Conservation (phyloP, 75 land plant species). For the Sequoiadendron giganteum region DNA sequence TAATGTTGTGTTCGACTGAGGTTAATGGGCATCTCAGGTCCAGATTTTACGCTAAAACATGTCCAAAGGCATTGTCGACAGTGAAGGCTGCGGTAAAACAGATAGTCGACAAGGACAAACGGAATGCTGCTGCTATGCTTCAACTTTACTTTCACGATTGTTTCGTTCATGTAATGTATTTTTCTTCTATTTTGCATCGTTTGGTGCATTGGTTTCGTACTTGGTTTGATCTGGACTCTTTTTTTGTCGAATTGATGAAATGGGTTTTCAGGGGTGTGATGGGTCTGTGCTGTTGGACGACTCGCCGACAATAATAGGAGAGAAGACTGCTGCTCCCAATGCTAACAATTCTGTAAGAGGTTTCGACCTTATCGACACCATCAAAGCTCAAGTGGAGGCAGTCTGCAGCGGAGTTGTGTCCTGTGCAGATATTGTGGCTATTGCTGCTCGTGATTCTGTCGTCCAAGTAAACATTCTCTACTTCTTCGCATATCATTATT, state of each 20-base stretch:
- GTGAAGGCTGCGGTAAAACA: not conserved
- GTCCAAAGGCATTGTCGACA: not conserved
- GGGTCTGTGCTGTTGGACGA: slow-evolving; percentile 17
- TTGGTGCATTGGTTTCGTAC: not conserved
- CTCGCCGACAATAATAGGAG: not conserved
- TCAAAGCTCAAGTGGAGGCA: slow-evolving; percentile 15
- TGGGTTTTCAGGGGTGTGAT: slow-evolving; percentile 17
- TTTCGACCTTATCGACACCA: slow-evolving; percentile 21
- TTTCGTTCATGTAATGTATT: not conserved
- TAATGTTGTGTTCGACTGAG: not conserved
- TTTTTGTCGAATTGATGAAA: no score
- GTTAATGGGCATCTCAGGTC: not conserved
- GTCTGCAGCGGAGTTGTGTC: slow-evolving; percentile 14
- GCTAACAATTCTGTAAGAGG: slow-evolving; percentile 11
- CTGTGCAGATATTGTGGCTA: slow-evolving; percentile 19
- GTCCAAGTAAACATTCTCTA: not conserved
- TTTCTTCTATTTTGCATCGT: no score
- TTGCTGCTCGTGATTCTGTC: slow-evolving; percentile 15
- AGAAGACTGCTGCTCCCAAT: slow-evolving; percentile 11
- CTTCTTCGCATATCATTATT: not conserved
- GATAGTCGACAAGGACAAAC: not conserved
- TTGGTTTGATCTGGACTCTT: no score
- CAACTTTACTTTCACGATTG: not conserved
- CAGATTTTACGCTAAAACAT: not conserved
- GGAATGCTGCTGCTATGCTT: not conserved